Evolutionary conservation across 768 basidiomycete genomes (phyloP).

Genomic region (Boletus rex-veris): DNA sequence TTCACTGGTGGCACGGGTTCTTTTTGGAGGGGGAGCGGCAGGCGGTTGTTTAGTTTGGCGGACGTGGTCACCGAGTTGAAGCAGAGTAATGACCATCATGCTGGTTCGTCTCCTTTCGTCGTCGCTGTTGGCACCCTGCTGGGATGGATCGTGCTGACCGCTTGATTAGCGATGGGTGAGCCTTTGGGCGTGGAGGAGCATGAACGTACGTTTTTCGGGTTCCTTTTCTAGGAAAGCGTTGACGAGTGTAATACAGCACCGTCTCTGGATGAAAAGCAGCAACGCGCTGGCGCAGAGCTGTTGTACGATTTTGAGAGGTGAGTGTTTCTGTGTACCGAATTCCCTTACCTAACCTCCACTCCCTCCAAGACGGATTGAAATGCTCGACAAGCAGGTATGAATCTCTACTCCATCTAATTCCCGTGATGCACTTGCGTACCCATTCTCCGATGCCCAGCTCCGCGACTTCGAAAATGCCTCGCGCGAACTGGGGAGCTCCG

Average conservation of each 20-base stretch:
- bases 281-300: slow-evolving; percentile 41
- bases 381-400: slow-evolving; percentile 45
- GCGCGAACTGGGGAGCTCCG: slow-evolving; percentile 52
- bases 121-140: not conserved
- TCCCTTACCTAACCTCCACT: not conserved
- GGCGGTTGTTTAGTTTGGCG: slow-evolving; percentile 39
- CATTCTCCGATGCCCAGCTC: slow-evolving; percentile 31
- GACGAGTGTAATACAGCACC: slow-evolving; percentile 26
- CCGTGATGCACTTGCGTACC: not conserved
- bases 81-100: slow-evolving; percentile 32
- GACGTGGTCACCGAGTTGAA: slow-evolving; percentile 44
- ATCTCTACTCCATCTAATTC: not conserved
- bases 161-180: slow-evolving; percentile 25
- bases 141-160: not conserved
- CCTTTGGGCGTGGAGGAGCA: slow-evolving; percentile 38
- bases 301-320: slow-evolving; percentile 46
- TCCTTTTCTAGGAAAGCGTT: not conserved
- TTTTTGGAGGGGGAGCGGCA: slow-evolving; percentile 25
- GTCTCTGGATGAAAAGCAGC: slow-evolving; percentile 45
- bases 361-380: slow-evolving; percentile 39
- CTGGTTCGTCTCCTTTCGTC: slow-evolving; percentile 25
- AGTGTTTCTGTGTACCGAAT: not conserved
- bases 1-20: slow-evolving; percentile 1
- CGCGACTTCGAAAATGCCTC: slow-evolving; percentile 53
- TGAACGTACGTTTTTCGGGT: slow-evolving; percentile 25